phyloP scores from a whole-genome alignment of 495 filamentous ascomycete species.

The Rostrohypoxylon terebratum region DNA sequence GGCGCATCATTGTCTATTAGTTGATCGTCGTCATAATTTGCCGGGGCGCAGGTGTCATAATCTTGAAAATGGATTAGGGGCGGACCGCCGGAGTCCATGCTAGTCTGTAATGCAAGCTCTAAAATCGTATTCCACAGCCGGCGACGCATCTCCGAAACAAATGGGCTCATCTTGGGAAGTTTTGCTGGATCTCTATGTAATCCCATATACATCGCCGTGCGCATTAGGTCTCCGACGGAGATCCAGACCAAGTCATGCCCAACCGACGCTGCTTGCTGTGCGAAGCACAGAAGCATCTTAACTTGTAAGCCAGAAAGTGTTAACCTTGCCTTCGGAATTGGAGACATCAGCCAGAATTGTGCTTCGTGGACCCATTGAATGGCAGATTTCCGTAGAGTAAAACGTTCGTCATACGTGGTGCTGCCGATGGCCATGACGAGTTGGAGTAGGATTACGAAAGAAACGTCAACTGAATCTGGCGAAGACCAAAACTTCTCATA shows the following conservation, averaged over 20 bases:
- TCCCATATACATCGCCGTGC: slow-evolving; percentile 43
- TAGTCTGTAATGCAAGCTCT: slow-evolving; percentile 59
- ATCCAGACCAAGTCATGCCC: slow-evolving; percentile 57
- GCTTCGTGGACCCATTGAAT: slow-evolving; percentile 67
- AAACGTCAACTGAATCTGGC: slow-evolving; percentile 29
- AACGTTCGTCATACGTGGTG: slow-evolving; percentile 54
- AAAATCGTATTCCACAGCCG: slow-evolving; percentile 68
- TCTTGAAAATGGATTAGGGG: slow-evolving; percentile 59
- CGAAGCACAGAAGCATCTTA: slow-evolving; percentile 61
- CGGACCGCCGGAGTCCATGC: slow-evolving; percentile 65
- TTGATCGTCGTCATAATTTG: slow-evolving; percentile 62
- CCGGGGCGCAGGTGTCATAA: slow-evolving; percentile 61
- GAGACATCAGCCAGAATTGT: slow-evolving; percentile 64
- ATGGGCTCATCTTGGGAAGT: slow-evolving; percentile 40
- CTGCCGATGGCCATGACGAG: slow-evolving; percentile 65
- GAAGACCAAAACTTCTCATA: slow-evolving; percentile 48
- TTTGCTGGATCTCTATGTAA: slow-evolving; percentile 45
- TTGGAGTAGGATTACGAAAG: slow-evolving; percentile 65
- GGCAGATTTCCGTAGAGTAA: slow-evolving; percentile 58
- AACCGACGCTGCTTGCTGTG: slow-evolving; percentile 59
- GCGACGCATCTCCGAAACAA: slow-evolving; percentile 69
- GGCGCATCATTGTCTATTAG: slow-evolving; percentile 43
- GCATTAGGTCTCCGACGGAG: slow-evolving; percentile 26
- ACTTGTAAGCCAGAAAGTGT: slow-evolving; percentile 60
- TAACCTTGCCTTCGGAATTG: slow-evolving; percentile 59